Percentiles rank a stretch among this genome's conserved stretches.
These are phyloP conservation scores for Saksenaea oblongispora DNA, from an alignment of 371 early-diverging fungal species.

Conservation along the genomic window DNA sequence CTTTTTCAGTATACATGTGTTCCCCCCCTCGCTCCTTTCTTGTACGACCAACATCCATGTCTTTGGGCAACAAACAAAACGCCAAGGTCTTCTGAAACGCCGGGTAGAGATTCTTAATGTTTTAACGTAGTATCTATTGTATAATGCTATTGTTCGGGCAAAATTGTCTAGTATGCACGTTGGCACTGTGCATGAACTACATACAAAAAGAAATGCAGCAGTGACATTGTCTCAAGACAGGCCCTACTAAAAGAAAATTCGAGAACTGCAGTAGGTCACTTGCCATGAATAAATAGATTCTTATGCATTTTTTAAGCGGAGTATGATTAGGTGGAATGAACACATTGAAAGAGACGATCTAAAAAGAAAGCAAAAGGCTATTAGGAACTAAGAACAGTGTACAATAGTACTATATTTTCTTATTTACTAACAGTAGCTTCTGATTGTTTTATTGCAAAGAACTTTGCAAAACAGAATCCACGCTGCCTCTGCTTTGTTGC, in stretches of 20 bases:
- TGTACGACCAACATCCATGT: neutral
- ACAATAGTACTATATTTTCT: too few relatives aligned
- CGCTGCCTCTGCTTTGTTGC: too few relatives aligned
- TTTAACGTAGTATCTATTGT: neutral
- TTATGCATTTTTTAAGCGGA: too few relatives aligned
- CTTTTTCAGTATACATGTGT: neutral
- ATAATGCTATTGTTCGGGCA: constrained; percentile 1
- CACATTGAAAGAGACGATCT: too few relatives aligned
- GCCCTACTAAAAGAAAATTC: neutral
- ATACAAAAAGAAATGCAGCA: neutral
- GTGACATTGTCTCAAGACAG: neutral
- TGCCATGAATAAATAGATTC: too few relatives aligned
- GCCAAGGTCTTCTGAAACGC: neutral
- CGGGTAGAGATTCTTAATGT: neutral
- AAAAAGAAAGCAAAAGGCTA: too few relatives aligned
- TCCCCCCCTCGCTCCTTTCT: neutral
- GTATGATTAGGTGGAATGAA: too few relatives aligned
- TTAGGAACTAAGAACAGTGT: too few relatives aligned
- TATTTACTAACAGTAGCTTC: too few relatives aligned
- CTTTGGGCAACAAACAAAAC: neutral
- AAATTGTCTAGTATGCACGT: constrained; percentile 1
- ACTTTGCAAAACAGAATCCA: too few relatives aligned
- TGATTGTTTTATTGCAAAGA: too few relatives aligned
- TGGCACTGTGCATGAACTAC: neutral
- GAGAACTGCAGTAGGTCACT: neutral